Conservation (phyloP, 2,329 filamentous ascomycete genomes). For the Aspergillus candidus region DNA sequence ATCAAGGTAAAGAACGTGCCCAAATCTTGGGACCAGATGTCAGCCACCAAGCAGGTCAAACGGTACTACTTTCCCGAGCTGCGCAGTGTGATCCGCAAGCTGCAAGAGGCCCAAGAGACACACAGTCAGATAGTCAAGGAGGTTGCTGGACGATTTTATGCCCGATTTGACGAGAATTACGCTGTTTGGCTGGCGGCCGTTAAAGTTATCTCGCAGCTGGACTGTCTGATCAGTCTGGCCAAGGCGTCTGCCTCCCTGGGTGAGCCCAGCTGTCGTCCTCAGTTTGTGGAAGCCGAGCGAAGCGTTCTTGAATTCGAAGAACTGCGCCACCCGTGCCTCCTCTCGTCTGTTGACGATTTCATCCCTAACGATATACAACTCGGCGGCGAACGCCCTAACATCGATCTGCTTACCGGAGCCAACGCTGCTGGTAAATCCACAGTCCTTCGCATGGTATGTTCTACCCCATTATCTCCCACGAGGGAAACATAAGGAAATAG, state of each 20-base stretch:
- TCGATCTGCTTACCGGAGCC: slow-evolving; percentile 87
- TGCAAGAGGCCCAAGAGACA: slow-evolving; percentile 91
- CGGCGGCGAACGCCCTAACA: slow-evolving; percentile 73
- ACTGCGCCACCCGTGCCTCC: slow-evolving; percentile 90
- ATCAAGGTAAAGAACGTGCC: slow-evolving; percentile 76
- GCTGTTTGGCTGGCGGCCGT: slow-evolving; percentile 81
- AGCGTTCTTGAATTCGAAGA: slow-evolving; percentile 89
- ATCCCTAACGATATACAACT: slow-evolving; percentile 92
- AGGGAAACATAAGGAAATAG: too few relatives aligned
- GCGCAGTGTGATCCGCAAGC: slow-evolving; percentile 70
- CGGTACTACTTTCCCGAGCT: slow-evolving; percentile 89
- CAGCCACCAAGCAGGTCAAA: slow-evolving; percentile 81
- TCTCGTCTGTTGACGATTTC: slow-evolving; percentile 82
- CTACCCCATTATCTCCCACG: background rate
- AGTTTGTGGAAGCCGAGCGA: slow-evolving; percentile 78
- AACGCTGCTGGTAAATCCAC: slow-evolving; percentile 98
- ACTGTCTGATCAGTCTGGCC: slow-evolving; percentile 89
- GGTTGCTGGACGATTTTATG: slow-evolving; percentile 74
- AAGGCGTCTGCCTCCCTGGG: slow-evolving; percentile 80
- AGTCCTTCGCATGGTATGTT: slow-evolving; percentile 78
- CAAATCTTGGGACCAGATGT: slow-evolving; percentile 91
- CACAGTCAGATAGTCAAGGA: slow-evolving; percentile 88
- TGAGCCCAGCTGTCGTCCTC: slow-evolving; percentile 78
- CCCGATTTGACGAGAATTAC: slow-evolving; percentile 83
- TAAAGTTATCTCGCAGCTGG: slow-evolving; percentile 82